Conservation (phyloP, 345 rosid genomes). For the Bretschneidera sinensis region DNA sequence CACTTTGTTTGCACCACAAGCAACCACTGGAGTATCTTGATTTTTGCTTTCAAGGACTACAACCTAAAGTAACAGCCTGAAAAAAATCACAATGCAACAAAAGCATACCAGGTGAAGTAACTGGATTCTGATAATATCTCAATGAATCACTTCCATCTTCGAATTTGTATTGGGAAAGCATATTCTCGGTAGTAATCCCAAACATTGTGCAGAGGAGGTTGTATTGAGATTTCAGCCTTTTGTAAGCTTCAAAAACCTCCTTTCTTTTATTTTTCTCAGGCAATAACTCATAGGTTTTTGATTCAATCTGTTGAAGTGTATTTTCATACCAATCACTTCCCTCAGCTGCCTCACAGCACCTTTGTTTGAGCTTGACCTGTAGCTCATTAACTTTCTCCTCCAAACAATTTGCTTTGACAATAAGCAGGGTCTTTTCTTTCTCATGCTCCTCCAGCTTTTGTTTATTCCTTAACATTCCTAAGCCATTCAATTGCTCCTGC, state of each 20-base stretch:
- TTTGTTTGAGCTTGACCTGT: conserved; percentile 25
- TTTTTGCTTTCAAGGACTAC: conserved; percentile 30
- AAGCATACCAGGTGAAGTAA: conserved; percentile 38
- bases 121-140: conserved; percentile 27
- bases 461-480: conserved; percentile 31
- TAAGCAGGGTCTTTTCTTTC: conserved; percentile 30
- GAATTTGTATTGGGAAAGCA: conserved; percentile 23
- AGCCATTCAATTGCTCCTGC: conserved; percentile 27
- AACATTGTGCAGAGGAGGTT: conserved; percentile 43
- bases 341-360: conserved; percentile 24
- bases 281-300: conserved; percentile 36
- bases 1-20: conserved; percentile 25
- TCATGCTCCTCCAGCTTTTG: conserved; percentile 33
- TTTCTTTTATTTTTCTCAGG: conserved; percentile 41
- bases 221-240: conserved; percentile 65
- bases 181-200: conserved; percentile 46
- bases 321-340: conserved; percentile 30
- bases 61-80: neutral
- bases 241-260: conserved; percentile 38
- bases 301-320: conserved; percentile 36
- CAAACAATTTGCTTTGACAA: conserved; percentile 31
- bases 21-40: conserved; percentile 13
- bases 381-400: conserved; percentile 39
- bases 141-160: conserved; percentile 33
- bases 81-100: conserved; percentile 7